phyloP scores from a whole-genome alignment of 257 asterid species.

The Euphrasia confusa region DNA sequence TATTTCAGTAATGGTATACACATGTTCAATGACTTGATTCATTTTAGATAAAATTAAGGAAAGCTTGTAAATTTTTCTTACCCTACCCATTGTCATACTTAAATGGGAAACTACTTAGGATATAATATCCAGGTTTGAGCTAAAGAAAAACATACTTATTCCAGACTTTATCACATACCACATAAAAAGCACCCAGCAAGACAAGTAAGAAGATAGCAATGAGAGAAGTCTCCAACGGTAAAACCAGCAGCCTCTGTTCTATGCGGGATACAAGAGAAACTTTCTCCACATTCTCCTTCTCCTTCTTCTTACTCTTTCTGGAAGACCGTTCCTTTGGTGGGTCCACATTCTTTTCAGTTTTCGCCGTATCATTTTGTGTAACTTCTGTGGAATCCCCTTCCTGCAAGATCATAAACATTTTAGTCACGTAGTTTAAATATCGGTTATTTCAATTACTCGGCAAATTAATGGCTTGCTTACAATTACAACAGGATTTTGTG shows the following conservation, averaged over 20 bases:
- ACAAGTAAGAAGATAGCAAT: slow-evolving; percentile 69
- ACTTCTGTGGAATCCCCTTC: slow-evolving; percentile 57
- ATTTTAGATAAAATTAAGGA: neutral
- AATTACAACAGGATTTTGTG: slow-evolving; percentile 34
- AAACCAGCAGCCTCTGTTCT: slow-evolving; percentile 52
- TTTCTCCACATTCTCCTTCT: slow-evolving; percentile 49
- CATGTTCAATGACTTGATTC: neutral
- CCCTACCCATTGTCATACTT: no score
- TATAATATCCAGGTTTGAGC: slow-evolving; percentile 8
- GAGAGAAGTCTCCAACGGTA: slow-evolving; percentile 80
- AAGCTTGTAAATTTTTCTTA: neutral
- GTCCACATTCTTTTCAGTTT: slow-evolving; percentile 64
- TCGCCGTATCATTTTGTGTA: slow-evolving; percentile 46
- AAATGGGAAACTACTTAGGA: neutral
- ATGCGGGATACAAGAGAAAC: slow-evolving; percentile 39
- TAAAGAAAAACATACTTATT: slow-evolving; percentile 12
- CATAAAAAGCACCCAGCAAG: slow-evolving; percentile 85
- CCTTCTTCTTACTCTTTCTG: slow-evolving; percentile 70
- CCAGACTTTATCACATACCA: slow-evolving; percentile 54
- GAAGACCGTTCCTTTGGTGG: slow-evolving; percentile 60
- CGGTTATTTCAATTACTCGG: neutral
- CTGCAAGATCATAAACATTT: slow-evolving; percentile 41
- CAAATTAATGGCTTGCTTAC: slow-evolving; percentile 40
- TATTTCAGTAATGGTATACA: neutral
- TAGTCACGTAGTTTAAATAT: slow-evolving; percentile 19